Percentiles rank a stretch among this genome's conserved stretches.
phyloP scores from a whole-genome alignment of 129 eudicot genomes.

The Flaveria robusta region DNA sequence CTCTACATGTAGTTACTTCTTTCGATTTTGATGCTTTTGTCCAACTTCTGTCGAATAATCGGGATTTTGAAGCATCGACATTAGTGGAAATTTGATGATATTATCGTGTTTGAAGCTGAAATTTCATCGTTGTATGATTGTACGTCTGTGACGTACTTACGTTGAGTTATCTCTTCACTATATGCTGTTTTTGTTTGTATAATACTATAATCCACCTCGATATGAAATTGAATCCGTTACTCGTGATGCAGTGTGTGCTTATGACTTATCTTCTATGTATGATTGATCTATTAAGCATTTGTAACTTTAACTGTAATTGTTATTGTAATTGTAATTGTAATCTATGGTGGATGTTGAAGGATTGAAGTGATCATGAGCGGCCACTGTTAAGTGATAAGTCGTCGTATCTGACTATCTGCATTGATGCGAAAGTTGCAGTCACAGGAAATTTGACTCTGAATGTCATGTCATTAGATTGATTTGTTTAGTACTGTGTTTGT shows the following conservation, averaged over 20 bases:
- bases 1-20: background rate
- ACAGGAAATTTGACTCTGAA: conserved; percentile 15
- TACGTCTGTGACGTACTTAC: conserved; percentile 15
- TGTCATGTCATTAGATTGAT: conserved; percentile 19
- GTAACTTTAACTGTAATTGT: too few species aligned
- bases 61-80: background rate
- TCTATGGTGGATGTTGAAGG: too few species aligned
- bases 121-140: conserved; percentile 24
- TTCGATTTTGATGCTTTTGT: conserved; percentile 14
- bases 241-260: background rate
- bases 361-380: too few species aligned
- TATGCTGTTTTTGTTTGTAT: conserved; percentile 36
- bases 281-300: too few species aligned
- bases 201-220: background rate
- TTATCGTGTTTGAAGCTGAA: conserved; percentile 9
- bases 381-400: background rate
- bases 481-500: background rate
- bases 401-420: conserved; percentile 22
- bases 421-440: conserved; percentile 21
- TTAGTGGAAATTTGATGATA: conserved; percentile 6
- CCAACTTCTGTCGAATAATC: too few species aligned
- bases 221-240: conserved; percentile 1
- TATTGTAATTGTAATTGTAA: too few species aligned
- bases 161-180: conserved; percentile 8
- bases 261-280: too few species aligned